phyloP scores from a whole-genome alignment of 768 basidiomycete genomes.

The Phanerochaete carnosa region DNA sequence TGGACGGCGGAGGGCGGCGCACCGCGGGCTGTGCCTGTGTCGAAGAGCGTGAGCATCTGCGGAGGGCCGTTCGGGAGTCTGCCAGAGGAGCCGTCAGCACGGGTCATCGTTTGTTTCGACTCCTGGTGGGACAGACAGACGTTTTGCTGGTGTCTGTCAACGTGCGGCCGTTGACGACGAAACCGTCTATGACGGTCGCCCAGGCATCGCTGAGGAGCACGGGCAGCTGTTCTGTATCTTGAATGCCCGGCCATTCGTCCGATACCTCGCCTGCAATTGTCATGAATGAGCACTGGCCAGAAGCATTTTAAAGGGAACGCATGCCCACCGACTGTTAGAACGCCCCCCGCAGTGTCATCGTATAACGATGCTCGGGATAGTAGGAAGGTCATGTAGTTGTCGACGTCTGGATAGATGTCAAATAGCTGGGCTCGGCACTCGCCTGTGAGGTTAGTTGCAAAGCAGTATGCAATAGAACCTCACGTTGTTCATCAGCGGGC shows the following conservation, averaged over 20 bases:
- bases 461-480: background rate
- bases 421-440: background rate
- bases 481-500: slow-evolving; percentile 2
- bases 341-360: slow-evolving; percentile 12
- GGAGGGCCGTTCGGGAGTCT: background rate
- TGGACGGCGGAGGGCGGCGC: background rate
- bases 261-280: background rate
- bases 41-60: slow-evolving; percentile 5
- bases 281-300: background rate
- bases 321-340: slow-evolving; percentile 12
- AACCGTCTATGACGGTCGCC: slow-evolving; percentile 9
- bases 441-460: background rate
- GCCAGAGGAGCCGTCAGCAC: too few species aligned
- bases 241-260: background rate
- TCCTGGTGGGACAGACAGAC: background rate
- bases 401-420: background rate
- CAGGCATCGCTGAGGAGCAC: background rate
- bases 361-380: slow-evolving; percentile 5
- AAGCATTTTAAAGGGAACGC: too few species aligned
- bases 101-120: background rate
- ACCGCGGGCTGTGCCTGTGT: slow-evolving; percentile 12
- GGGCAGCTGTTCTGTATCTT: background rate
- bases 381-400: slow-evolving; percentile 15
- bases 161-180: slow-evolving; percentile 12
- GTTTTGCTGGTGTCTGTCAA: background rate